Evolutionary conservation across 2,329 filamentous ascomycete genomes (phyloP).

Genomic region (Clarireedia monteithiana): DNA sequence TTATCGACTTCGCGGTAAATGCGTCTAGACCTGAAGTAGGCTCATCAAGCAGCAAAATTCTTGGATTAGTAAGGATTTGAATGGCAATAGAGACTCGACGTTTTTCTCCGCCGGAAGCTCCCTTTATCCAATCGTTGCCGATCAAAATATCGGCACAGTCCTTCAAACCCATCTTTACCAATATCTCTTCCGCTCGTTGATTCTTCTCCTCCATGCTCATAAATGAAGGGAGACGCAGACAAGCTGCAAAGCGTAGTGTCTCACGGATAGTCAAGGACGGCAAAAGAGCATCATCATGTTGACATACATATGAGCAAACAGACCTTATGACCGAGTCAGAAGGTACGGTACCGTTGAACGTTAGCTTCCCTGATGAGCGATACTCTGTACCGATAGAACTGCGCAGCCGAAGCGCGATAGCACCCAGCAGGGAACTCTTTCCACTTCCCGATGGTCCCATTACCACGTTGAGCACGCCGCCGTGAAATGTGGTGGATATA

Average conservation of each 20-base stretch:
- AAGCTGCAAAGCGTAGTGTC: constrained; percentile 54
- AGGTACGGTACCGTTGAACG: constrained; percentile 34
- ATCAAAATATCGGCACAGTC: constrained; percentile 83
- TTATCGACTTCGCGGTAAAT: constrained; percentile 67
- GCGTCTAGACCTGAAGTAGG: constrained; percentile 88
- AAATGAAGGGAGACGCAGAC: constrained; percentile 48
- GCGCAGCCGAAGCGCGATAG: constrained; percentile 42
- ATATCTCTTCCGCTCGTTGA: constrained; percentile 83
- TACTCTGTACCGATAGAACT: constrained; percentile 40
- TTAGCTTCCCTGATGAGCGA: constrained; percentile 38
- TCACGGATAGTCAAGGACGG: constrained; percentile 55
- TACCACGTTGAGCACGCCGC: constrained; percentile 47
- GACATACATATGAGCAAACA: constrained; percentile 46
- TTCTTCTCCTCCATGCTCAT: constrained; percentile 45
- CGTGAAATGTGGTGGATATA: constrained; percentile 40
- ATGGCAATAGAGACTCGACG: constrained; percentile 84
- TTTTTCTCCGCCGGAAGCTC: constrained; percentile 60
- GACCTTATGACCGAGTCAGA: constrained; percentile 44
- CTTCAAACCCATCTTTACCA: constrained; percentile 80
- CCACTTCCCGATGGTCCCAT: constrained; percentile 51
- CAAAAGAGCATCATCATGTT: constrained; percentile 68
- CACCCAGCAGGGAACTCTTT: constrained; percentile 38
- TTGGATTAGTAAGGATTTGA: constrained; percentile 82
- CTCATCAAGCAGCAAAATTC: constrained; percentile 79
- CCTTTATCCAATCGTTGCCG: constrained; percentile 74